phyloP scores from a whole-genome alignment of 441 rosid species.

The Mallotus japonicus region DNA sequence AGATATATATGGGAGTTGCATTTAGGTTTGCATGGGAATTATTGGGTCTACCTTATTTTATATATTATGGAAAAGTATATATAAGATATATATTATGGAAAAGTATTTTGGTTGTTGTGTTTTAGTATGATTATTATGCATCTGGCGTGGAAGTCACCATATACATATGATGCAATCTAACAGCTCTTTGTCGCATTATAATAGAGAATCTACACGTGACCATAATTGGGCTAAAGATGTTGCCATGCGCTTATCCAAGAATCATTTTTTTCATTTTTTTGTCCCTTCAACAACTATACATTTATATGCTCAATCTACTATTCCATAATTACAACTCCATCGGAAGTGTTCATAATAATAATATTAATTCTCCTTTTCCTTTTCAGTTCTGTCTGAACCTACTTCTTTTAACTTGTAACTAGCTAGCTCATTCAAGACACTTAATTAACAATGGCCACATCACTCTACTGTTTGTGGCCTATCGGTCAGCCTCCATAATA shows the following conservation, averaged over 20 bases:
- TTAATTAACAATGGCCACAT: too few species aligned
- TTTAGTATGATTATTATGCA: constrained; percentile 11
- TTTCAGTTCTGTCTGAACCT: too few species aligned
- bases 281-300: neutral
- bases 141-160: constrained; percentile 35
- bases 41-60: neutral
- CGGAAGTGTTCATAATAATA: too few species aligned
- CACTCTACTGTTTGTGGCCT: too few species aligned
- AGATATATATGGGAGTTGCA: neutral
- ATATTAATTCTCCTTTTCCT: too few species aligned
- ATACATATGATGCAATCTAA: constrained; percentile 15
- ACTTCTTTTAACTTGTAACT: too few species aligned
- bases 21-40: constrained; percentile 14
- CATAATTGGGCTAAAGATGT: constrained; percentile 13
- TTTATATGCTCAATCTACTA: neutral
- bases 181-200: constrained; percentile 24
- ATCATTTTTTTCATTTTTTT: neutral
- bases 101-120: neutral
- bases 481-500: too few species aligned
- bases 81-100: neutral
- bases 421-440: too few species aligned
- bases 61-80: neutral
- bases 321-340: too few species aligned
- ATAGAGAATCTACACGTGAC: constrained; percentile 24
- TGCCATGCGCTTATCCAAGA: neutral